Conservation (phyloP, 208 protist genomes). For the Acanthamoeba sp. region DNA sequence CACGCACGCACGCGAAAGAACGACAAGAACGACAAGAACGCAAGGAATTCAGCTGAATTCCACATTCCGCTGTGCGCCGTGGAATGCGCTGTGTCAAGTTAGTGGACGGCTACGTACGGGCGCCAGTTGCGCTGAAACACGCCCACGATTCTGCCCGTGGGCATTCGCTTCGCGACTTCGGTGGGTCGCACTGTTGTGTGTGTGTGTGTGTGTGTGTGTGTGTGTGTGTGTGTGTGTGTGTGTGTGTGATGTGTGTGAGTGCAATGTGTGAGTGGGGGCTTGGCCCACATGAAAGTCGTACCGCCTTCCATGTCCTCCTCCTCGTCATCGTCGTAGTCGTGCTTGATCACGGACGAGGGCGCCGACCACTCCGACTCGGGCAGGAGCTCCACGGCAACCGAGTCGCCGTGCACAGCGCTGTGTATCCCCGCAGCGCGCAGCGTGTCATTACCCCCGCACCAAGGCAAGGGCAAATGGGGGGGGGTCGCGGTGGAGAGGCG, state of each 20-base stretch:
- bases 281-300: neutral
- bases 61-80: neutral
- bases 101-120: constrained; percentile 19
- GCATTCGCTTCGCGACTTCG: constrained; percentile 25
- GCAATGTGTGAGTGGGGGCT: neutral
- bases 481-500: too few relatives aligned
- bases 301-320: constrained; percentile 45
- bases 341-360: constrained; percentile 1
- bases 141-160: constrained; percentile 80
- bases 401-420: constrained; percentile 44
- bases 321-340: constrained; percentile 22
- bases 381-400: constrained; percentile 64
- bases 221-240: neutral
- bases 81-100: constrained; percentile 13
- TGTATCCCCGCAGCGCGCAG: neutral
- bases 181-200: constrained; percentile 18
- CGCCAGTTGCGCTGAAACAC: constrained; percentile 80
- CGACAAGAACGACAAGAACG: constrained; percentile 41
- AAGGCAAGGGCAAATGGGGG: neutral
- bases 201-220: neutral
- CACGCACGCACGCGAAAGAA: too few relatives aligned
- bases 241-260: neutral
- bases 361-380: constrained; percentile 32
- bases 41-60: too few relatives aligned
- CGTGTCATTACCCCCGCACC: too few relatives aligned